phyloP scores from a whole-genome alignment of 495 filamentous ascomycete species.

The Penicillium bialowiezense region DNA sequence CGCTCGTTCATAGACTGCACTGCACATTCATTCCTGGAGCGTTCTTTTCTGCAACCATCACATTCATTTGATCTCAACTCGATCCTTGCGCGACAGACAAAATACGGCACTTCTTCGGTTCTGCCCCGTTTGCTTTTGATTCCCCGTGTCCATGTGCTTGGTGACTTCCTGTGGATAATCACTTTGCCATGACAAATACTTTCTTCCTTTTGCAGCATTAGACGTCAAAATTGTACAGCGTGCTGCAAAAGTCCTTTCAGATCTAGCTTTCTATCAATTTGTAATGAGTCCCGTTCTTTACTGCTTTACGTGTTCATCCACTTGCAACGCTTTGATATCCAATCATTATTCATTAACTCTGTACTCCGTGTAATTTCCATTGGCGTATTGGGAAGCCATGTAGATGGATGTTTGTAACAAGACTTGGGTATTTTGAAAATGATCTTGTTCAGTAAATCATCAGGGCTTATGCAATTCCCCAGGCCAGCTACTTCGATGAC shows the following conservation, averaged over 20 bases:
- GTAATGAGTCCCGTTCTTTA: background rate
- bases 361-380: too few relatives aligned
- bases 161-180: background rate
- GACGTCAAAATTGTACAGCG: slow-evolving; percentile 1
- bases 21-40: slow-evolving; percentile 23
- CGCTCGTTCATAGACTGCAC: slow-evolving; percentile 18
- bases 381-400: too few relatives aligned
- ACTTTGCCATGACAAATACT: slow-evolving; percentile 3
- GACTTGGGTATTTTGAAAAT: too few relatives aligned
- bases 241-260: slow-evolving; percentile 16
- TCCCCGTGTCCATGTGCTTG: slow-evolving; percentile 20
- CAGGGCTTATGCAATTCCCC: too few relatives aligned
- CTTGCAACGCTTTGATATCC: too few relatives aligned
- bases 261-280: background rate
- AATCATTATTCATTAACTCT: too few relatives aligned
- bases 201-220: slow-evolving; percentile 3
- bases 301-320: background rate
- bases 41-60: slow-evolving; percentile 19
- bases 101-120: slow-evolving; percentile 3
- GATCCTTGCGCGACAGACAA: slow-evolving; percentile 10
- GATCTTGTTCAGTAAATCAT: too few relatives aligned
- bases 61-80: slow-evolving; percentile 20
- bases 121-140: slow-evolving; percentile 13
- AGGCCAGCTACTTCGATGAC: too few relatives aligned
- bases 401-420: too few relatives aligned